phyloP scores from a whole-genome alignment of 2,329 filamentous ascomycete genomes.

The Fusarium duplospermum region DNA sequence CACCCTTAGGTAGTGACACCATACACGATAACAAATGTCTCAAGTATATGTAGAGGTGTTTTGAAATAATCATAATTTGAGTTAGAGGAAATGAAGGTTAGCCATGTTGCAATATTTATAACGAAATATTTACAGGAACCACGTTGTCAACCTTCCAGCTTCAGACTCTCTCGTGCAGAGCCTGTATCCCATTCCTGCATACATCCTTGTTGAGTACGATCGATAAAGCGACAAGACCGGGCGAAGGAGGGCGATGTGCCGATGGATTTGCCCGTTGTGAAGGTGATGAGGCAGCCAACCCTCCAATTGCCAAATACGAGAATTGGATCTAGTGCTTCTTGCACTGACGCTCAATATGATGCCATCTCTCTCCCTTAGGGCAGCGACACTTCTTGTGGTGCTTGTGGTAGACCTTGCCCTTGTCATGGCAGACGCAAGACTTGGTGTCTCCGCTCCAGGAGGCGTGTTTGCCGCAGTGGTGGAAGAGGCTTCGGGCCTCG shows the following conservation, averaged over 20 bases:
- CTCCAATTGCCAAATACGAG: background rate
- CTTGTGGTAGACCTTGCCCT: slow-evolving; percentile 9
- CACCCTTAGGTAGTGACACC: background rate
- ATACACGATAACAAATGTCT: background rate
- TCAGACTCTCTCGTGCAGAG: background rate
- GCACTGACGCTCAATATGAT: slow-evolving; percentile 23
- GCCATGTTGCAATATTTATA: background rate
- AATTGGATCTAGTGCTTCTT: slow-evolving; percentile 2
- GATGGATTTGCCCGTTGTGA: no score
- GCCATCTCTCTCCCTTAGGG: slow-evolving; percentile 30
- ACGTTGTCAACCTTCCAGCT: background rate
- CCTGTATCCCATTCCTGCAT: background rate
- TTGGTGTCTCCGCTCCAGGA: slow-evolving; percentile 9
- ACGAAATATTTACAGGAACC: background rate
- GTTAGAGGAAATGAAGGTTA: background rate
- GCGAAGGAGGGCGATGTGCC: background rate
- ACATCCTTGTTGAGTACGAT: background rate
- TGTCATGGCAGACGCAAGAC: slow-evolving; percentile 20
- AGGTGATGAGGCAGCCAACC: no score
- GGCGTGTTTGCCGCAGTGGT: slow-evolving; percentile 20
- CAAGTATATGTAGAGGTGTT: background rate
- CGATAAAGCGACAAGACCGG: background rate
- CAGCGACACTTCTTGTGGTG: slow-evolving; percentile 25
- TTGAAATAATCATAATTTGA: background rate
- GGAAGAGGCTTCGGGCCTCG: slow-evolving; percentile 14